Evolutionary conservation across 1,284 basidiomycete species (phyloP), one percentile per base, ranked within the genome.

Genomic region (Gomphus bonarii): DNA sequence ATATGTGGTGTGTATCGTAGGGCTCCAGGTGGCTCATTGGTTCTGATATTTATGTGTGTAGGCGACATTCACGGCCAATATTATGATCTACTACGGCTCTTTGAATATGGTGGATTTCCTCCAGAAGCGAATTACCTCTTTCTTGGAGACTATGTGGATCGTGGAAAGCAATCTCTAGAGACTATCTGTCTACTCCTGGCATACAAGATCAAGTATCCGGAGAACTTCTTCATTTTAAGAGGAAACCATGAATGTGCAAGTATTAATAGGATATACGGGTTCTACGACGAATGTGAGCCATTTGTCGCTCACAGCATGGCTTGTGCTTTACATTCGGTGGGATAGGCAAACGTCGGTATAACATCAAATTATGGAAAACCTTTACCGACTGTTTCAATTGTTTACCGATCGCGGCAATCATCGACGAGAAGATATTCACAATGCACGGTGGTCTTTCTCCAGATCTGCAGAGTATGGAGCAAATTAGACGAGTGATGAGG

Each of bases 401-500:
- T 69, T 76, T 95, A 62, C 92, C 92, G 46, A 95, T 95, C 70
- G 93, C 93, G 50, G 92, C 92, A 63, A 95, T 95, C 73, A 95
- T 95, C 68, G 93, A 95, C 73, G 92, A 95, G 72, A 95, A 95
- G 77, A 95, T 95, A 69, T 95, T 95, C 71, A 95, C 91, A 53
- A 91, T 91, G 89, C 91, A 95, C 66, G 89, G 90, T 52, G 88
- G 88, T 50, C 79, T 97, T 65, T 95, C 91, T 72, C 95, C 97
- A 53, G 95, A 98, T 74, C 77, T 99, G 62, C 95, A 98, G 78
- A 93, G 89, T 68, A 99, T 99, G 95, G 95, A 99, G 74, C 95
- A 99, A 78, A 99, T 99, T 77, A 82, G 97, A 71, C 83, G 95
- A 70, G 95, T 99, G 53, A 98, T 98, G 95, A 80, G 95, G 75